Percentiles rank a stretch among this genome's conserved stretches.
phyloP scores from a whole-genome alignment of 2,329 filamentous ascomycete species.

The Ceratocystis cacaofunesta region DNA sequence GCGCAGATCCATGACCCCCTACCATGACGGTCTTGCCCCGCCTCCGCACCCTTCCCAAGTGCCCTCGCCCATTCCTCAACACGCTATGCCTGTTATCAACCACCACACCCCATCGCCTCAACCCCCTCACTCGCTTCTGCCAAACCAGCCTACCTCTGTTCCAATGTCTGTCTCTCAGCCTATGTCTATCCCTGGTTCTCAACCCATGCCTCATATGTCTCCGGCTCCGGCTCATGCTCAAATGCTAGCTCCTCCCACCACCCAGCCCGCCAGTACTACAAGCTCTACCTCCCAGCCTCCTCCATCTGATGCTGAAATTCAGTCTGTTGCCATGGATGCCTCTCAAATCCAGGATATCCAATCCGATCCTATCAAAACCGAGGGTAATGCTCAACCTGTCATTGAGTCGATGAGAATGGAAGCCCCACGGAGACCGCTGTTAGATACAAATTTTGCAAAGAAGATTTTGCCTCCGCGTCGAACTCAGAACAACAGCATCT shows the following conservation, averaged over 20 bases:
- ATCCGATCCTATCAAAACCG: slow-evolving; percentile 20
- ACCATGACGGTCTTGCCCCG: slow-evolving; percentile 28
- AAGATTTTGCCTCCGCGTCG: slow-evolving; percentile 52
- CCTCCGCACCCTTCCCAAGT: slow-evolving; percentile 46
- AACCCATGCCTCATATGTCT: slow-evolving; percentile 35
- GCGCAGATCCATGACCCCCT: slow-evolving; percentile 48
- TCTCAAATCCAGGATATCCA: slow-evolving; percentile 16
- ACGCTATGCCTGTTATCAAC: slow-evolving; percentile 21
- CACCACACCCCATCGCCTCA: slow-evolving; percentile 41
- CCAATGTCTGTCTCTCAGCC: slow-evolving; percentile 3
- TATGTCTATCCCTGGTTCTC: slow-evolving; percentile 20
- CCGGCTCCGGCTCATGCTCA: slow-evolving; percentile 37
- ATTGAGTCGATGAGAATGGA: slow-evolving; percentile 28
- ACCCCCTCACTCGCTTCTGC: slow-evolving; percentile 39
- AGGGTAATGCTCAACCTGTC: slow-evolving; percentile 35
- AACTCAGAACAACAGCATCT: slow-evolving; percentile 61
- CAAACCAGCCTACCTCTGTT: slow-evolving; percentile 23
- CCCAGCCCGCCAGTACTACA: slow-evolving; percentile 24
- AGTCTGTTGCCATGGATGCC: slow-evolving; percentile 15
- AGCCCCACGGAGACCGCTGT: slow-evolving; percentile 29
- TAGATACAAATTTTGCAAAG: slow-evolving; percentile 38
- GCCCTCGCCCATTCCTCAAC: slow-evolving; percentile 30
- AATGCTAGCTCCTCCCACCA: slow-evolving; percentile 23
- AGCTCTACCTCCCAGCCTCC: slow-evolving; percentile 25
- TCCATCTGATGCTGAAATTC: slow-evolving; percentile 26